Evolutionary conservation across 2,329 filamentous ascomycete genomes (phyloP).

Genomic region (Phyllosticta citrichinensis): DNA sequence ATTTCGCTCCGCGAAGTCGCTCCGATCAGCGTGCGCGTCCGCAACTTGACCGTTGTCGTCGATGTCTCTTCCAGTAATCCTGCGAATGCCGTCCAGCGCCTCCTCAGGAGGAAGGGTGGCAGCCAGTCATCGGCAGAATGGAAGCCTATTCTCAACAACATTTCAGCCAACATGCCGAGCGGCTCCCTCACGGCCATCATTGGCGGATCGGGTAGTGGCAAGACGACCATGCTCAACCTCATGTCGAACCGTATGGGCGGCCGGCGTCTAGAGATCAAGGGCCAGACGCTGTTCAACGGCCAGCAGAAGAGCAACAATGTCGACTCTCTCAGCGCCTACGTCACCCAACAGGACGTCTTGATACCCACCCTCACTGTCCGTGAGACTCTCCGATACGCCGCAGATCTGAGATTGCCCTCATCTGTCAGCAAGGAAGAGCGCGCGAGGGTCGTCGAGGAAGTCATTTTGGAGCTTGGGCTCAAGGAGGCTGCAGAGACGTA

Average conservation of each 20-base stretch:
- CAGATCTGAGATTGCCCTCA: conserved; percentile 58
- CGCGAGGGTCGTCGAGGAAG: conserved; percentile 58
- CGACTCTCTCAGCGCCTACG: conserved; percentile 51
- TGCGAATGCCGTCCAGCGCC: conserved; percentile 10
- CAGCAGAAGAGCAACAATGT: conserved; percentile 21
- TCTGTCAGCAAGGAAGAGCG: conserved; percentile 51
- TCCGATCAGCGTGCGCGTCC: conserved; percentile 44
- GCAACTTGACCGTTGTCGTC: conserved; percentile 46
- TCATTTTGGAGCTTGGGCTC: conserved; percentile 63
- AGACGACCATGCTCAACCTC: conserved; percentile 50
- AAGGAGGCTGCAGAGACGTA: conserved; percentile 69
- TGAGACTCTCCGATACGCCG: conserved; percentile 64
- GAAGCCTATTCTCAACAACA: conserved; percentile 49
- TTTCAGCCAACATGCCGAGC: conserved; percentile 53
- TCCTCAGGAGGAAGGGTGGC: conserved; percentile 18
- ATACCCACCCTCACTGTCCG: conserved; percentile 64
- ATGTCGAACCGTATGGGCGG: conserved; percentile 57
- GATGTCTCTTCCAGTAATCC: conserved; percentile 42
- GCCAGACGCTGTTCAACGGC: conserved; percentile 53
- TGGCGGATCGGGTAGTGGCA: conserved; percentile 63
- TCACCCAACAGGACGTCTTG: conserved; percentile 67
- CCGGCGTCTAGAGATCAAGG: conserved; percentile 43
- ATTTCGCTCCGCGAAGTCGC: conserved; percentile 42
- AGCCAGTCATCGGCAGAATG: conserved; percentile 16
- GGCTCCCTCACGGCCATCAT: conserved; percentile 67